Evolutionary conservation across 768 basidiomycete genomes (phyloP).

Genomic region (Lentinus tigrinus): DNA sequence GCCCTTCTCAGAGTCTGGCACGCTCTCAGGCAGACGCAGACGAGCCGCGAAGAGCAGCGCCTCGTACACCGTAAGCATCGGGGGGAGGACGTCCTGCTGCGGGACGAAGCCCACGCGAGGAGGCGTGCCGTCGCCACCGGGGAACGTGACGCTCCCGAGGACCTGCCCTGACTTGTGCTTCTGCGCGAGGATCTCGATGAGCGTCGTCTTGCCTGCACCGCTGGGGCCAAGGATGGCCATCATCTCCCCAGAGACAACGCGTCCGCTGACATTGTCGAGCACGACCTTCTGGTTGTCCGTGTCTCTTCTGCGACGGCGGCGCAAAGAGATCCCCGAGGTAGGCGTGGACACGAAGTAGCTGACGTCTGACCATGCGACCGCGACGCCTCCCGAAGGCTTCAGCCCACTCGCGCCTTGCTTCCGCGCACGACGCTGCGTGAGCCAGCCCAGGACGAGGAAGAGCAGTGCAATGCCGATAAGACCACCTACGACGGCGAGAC

Average conservation of each 20-base stretch:
- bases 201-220: slow-evolving; percentile 90
- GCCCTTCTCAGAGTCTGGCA: slow-evolving; percentile 59
- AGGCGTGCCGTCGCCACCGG: slow-evolving; percentile 27
- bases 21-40: slow-evolving; percentile 75
- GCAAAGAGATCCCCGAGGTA: slow-evolving; percentile 8
- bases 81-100: slow-evolving; percentile 80
- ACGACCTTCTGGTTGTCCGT: slow-evolving; percentile 53
- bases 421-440: slow-evolving; percentile 62
- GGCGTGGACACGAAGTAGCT: slow-evolving; percentile 56
- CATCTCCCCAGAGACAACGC: slow-evolving; percentile 76
- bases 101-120: slow-evolving; percentile 84
- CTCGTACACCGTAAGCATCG: slow-evolving; percentile 55
- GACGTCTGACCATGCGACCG: slow-evolving; percentile 67
- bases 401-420: slow-evolving; percentile 32
- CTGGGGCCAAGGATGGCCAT: slow-evolving; percentile 92
- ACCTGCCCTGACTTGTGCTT: slow-evolving; percentile 73
- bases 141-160: slow-evolving; percentile 65
- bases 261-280: slow-evolving; percentile 68
- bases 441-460: slow-evolving; percentile 61
- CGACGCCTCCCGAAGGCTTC: slow-evolving; percentile 49
- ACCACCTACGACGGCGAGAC: slow-evolving; percentile 79
- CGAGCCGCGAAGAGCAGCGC: slow-evolving; percentile 81
- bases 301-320: slow-evolving; percentile 9
- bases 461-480: slow-evolving; percentile 57
- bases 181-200: slow-evolving; percentile 87